Evolutionary conservation across 2,329 filamentous ascomycete genomes (phyloP).

Genomic region (Botrytis aclada): DNA sequence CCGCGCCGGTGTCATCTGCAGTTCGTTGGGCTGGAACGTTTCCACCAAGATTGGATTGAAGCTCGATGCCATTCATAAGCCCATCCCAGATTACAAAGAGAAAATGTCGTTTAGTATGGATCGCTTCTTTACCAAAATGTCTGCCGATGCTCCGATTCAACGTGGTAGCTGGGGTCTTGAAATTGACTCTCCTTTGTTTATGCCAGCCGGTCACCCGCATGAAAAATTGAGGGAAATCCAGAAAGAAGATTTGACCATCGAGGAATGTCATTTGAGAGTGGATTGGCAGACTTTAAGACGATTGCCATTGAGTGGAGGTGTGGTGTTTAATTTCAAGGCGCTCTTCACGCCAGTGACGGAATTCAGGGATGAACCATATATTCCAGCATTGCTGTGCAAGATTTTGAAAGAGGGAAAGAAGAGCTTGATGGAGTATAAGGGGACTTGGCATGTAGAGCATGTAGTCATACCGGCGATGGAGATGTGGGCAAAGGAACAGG

Average conservation of each 20-base stretch:
- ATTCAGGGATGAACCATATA: constrained; percentile 67
- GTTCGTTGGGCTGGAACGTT: constrained; percentile 76
- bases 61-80: constrained; percentile 67
- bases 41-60: constrained; percentile 68
- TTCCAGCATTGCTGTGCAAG: constrained; percentile 67
- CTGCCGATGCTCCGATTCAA: constrained; percentile 72
- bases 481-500: constrained; percentile 63
- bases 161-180: constrained; percentile 83
- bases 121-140: constrained; percentile 75
- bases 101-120: constrained; percentile 91
- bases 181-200: constrained; percentile 69
- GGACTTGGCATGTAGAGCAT: constrained; percentile 76
- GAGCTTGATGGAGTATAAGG: constrained; percentile 74
- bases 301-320: constrained; percentile 68
- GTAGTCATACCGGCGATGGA: constrained; percentile 64
- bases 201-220: constrained; percentile 66
- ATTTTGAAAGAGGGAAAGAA: constrained; percentile 69
- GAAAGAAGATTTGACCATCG: constrained; percentile 51
- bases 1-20: constrained; percentile 74
- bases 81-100: constrained; percentile 79
- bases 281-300: constrained; percentile 87
- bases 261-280: constrained; percentile 67
- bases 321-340: constrained; percentile 88
- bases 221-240: constrained; percentile 59
- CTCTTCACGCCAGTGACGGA: constrained; percentile 72